phyloP scores from a whole-genome alignment of 2,329 filamentous ascomycete genomes.

The Ambrosiella xylebori region DNA sequence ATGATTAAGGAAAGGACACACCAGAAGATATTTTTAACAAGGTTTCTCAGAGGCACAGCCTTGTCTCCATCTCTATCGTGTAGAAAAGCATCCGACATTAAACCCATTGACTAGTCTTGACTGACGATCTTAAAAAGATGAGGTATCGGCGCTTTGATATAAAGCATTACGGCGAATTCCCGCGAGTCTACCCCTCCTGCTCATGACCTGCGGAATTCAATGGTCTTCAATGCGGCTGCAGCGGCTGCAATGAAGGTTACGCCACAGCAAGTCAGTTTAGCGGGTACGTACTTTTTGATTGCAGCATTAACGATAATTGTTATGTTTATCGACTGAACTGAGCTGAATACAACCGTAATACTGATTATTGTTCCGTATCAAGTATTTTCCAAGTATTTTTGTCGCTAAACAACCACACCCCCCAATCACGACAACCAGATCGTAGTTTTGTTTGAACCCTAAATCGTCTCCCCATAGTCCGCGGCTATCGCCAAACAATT shows the following conservation, averaged over 20 bases:
- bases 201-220: not conserved
- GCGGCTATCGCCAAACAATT: not conserved
- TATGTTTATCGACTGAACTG: not conserved
- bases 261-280: not conserved
- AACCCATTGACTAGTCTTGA: too few relatives aligned
- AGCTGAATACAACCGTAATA: not conserved
- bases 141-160: not conserved
- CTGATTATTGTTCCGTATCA: not conserved
- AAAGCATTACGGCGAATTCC: not conserved
- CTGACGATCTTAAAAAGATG: too few relatives aligned
- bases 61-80: not conserved
- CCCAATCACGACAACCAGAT: not conserved
- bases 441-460: not conserved
- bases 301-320: not conserved
- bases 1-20: not conserved
- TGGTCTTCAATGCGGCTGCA: not conserved
- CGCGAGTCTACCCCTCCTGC: not conserved
- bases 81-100: too few relatives aligned
- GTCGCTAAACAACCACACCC: not conserved
- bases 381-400: not conserved
- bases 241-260: not conserved
- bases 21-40: not conserved
- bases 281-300: not conserved
- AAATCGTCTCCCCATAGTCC: too few relatives aligned
- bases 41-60: not conserved